These are phyloP conservation scores for Neurospora sp. DNA, from an alignment of 495 filamentous ascomycete genomes.

Conservation along the genomic window DNA sequence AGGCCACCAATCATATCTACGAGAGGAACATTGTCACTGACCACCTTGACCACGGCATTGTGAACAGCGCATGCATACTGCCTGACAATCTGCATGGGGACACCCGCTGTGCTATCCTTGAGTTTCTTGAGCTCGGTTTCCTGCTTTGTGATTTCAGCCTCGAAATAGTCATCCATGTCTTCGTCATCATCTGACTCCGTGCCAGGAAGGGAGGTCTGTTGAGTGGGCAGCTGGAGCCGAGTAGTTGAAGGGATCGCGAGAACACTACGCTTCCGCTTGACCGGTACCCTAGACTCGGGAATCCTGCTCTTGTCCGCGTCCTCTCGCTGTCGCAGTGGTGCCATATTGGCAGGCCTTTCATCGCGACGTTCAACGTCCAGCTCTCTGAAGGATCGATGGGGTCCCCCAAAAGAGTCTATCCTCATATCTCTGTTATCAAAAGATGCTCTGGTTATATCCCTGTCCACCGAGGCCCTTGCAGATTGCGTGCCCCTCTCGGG, in stretches of 20 bases:
- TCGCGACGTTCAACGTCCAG: background rate
- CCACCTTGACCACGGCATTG: constrained; percentile 23
- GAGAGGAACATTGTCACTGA: constrained; percentile 23
- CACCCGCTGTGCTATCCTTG: constrained; percentile 15
- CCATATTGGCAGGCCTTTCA: background rate
- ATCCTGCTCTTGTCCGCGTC: background rate
- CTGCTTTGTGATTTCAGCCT: constrained; percentile 32
- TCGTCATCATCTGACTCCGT: constrained; percentile 42
- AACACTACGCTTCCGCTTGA: constrained; percentile 5
- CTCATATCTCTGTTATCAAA: constrained; percentile 10
- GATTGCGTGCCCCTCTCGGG: constrained; percentile 30
- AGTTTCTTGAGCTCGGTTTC: constrained; percentile 33
- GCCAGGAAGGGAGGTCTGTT: constrained; percentile 15
- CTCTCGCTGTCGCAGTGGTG: background rate
- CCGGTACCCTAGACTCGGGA: background rate
- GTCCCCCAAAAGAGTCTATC: constrained; percentile 10
- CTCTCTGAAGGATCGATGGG: constrained; percentile 2
- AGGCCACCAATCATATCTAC: constrained; percentile 24
- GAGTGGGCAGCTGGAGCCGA: constrained; percentile 19
- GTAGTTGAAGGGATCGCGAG: constrained; percentile 5
- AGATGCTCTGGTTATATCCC: constrained; percentile 18
- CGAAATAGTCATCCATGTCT: constrained; percentile 42
- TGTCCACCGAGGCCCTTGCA: constrained; percentile 28
- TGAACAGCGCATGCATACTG: constrained; percentile 27
- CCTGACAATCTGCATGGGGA: constrained; percentile 13